Conservation (phyloP, 345 rosid species). For the Brassica incana region DNA sequence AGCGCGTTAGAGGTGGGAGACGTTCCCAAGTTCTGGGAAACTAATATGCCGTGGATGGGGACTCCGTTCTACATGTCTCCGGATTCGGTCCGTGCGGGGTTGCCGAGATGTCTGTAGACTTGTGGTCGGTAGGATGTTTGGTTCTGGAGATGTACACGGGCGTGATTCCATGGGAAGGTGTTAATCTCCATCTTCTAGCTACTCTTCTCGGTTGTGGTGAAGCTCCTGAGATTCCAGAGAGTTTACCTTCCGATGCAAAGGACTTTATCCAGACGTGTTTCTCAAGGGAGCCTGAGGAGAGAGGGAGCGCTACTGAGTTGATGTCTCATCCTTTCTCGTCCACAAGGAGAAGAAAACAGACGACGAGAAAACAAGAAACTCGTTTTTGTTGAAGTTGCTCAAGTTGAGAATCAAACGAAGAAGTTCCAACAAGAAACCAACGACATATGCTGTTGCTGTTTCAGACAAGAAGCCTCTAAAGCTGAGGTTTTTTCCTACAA, state of each 20-base stretch:
- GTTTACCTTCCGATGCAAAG: neutral
- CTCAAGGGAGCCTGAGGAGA: neutral
- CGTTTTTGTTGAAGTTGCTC: neutral
- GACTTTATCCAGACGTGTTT: neutral
- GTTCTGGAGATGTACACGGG: too few relatives aligned
- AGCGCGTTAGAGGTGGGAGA: neutral
- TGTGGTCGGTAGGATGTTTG: too few relatives aligned
- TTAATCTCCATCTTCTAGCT: neutral
- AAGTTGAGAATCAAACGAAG: neutral
- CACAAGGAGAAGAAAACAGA: neutral
- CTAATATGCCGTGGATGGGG: neutral
- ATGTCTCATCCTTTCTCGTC: neutral
- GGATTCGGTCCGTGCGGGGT: neutral
- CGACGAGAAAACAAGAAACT: neutral
- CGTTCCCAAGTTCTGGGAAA: neutral
- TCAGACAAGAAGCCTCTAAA: neutral
- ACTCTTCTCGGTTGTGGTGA: neutral
- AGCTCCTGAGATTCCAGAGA: neutral
- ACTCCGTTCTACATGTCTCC: neutral
- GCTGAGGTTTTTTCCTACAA: neutral
- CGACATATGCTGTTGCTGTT: neutral
- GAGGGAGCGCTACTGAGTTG: constrained; percentile 1
- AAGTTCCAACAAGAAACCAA: neutral
- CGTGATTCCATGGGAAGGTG: neutral
- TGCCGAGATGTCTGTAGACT: too few relatives aligned